Conservation (phyloP, 306 rosid species). For the Morella rubra region DNA sequence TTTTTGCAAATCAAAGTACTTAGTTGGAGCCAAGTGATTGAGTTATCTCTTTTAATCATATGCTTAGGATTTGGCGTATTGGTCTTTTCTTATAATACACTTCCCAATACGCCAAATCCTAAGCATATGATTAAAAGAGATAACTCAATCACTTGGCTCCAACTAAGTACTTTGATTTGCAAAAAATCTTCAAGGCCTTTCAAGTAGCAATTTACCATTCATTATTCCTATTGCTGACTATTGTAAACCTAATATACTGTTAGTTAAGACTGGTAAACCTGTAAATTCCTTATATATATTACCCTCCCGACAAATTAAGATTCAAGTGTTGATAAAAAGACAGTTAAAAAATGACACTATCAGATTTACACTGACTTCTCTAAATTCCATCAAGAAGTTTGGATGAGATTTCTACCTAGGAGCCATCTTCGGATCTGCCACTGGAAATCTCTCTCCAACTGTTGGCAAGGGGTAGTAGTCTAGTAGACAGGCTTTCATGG, state of each 20-base stretch:
- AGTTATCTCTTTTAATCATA: neutral
- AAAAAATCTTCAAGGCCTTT: neutral
- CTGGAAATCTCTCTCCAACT: slow-evolving; percentile 86
- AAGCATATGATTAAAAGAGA: neutral
- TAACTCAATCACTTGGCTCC: neutral
- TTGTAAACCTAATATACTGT: neutral
- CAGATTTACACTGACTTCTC: slow-evolving; percentile 4
- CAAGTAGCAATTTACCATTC: neutral
- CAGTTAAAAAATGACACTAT: neutral
- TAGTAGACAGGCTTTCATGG: slow-evolving; percentile 57
- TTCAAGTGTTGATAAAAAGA: neutral
- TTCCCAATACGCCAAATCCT: neutral
- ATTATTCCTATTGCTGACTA: neutral
- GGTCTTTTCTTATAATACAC: neutral
- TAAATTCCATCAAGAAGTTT: slow-evolving; percentile 3
- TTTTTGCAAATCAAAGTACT: neutral
- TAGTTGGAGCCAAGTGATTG: neutral
- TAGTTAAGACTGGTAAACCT: neutral
- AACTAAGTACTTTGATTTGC: neutral
- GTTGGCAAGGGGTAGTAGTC: slow-evolving; percentile 83
- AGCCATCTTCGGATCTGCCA: slow-evolving; percentile 70
- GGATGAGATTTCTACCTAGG: slow-evolving; percentile 57
- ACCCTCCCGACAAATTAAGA: neutral
- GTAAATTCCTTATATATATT: neutral
- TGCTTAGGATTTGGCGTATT: neutral